These are phyloP conservation scores for Usnea hakonensis DNA, from an alignment of 495 filamentous ascomycete genomes.

Conservation along the genomic window DNA sequence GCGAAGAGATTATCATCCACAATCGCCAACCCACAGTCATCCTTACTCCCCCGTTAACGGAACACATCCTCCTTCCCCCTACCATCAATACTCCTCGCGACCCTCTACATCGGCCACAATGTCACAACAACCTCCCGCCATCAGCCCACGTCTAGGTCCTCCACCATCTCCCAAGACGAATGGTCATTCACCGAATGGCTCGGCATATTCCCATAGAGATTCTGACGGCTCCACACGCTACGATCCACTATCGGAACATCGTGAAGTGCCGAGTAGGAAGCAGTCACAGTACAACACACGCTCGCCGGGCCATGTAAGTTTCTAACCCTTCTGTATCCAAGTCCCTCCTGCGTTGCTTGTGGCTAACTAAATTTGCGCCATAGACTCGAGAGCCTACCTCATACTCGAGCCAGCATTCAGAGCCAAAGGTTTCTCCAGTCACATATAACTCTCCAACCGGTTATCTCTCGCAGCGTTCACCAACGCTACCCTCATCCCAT, in stretches of 20 bases:
- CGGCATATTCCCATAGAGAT: constrained; percentile 17
- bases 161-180: constrained; percentile 24
- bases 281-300: constrained; percentile 27
- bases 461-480: constrained; percentile 23
- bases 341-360: constrained; percentile 15
- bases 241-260: constrained; percentile 39
- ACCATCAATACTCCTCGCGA: constrained; percentile 21
- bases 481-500: constrained; percentile 31
- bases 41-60: constrained; percentile 23
- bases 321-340: constrained; percentile 6
- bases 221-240: constrained; percentile 35
- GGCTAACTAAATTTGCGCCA: constrained; percentile 9
- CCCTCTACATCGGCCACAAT: constrained; percentile 21
- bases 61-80: constrained; percentile 21
- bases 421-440: constrained; percentile 21
- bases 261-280: constrained; percentile 26
- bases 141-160: constrained; percentile 21
- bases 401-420: constrained; percentile 18
- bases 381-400: constrained; percentile 19
- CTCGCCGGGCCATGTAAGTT: constrained; percentile 34
- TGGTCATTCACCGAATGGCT: constrained; percentile 17
- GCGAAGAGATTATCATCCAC: constrained; percentile 24
- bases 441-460: constrained; percentile 23
- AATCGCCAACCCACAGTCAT: constrained; percentile 21
- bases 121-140: constrained; percentile 16